These are phyloP conservation scores for Pseudocercospora eumusae DNA, from an alignment of 2,329 filamentous ascomycete genomes.

Conservation along the genomic window DNA sequence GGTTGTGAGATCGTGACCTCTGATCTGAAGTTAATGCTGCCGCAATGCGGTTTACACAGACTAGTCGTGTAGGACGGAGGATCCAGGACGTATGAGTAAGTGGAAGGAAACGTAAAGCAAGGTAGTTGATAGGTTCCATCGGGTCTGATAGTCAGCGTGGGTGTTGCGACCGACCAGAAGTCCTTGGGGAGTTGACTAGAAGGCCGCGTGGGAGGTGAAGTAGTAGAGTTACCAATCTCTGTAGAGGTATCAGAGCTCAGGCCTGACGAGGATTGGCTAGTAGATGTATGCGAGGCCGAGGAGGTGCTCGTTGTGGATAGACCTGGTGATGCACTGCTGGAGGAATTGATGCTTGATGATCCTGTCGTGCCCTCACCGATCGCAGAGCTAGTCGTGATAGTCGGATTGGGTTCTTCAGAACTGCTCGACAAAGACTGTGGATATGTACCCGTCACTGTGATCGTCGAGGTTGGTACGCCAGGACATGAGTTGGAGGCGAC, in stretches of 20 bases:
- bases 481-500: slow-evolving; percentile 6
- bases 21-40: slow-evolving; percentile 12
- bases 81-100: slow-evolving; percentile 8
- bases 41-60: slow-evolving; percentile 20
- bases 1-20: slow-evolving; percentile 13
- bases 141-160: slow-evolving; percentile 16
- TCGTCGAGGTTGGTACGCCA: slow-evolving; percentile 6
- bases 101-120: slow-evolving; percentile 12
- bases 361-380: background rate
- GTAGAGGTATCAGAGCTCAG: background rate
- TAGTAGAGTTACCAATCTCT: background rate
- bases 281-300: background rate
- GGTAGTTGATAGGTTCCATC: slow-evolving; percentile 19
- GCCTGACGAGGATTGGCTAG: background rate
- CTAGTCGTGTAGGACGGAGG: slow-evolving; percentile 17
- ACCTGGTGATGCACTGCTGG: background rate
- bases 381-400: background rate
- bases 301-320: background rate
- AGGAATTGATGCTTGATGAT: background rate
- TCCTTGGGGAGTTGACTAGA: background rate
- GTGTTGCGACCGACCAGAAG: slow-evolving; percentile 15
- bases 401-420: background rate
- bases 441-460: background rate
- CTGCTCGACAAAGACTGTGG: background rate
- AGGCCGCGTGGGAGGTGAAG: background rate